These are phyloP conservation scores for Xerocomellus amylosporus DNA, from an alignment of 768 basidiomycete species.

Conservation along the genomic window DNA sequence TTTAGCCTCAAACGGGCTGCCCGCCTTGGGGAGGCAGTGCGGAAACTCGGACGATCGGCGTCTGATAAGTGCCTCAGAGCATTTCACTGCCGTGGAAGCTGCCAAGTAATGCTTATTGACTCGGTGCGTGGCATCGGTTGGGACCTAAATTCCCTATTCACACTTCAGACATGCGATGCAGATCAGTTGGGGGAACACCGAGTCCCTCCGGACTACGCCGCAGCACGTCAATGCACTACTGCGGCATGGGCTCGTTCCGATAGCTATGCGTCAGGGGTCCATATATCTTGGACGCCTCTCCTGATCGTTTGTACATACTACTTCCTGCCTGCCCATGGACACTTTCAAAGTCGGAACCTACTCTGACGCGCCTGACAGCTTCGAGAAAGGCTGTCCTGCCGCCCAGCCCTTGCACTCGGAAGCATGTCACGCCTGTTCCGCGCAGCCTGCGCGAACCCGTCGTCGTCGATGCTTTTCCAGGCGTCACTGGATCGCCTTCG, in stretches of 20 bases:
- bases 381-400: conserved; percentile 22
- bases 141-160: too few species aligned
- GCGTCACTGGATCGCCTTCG: conserved; percentile 6
- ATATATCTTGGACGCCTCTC: not conserved
- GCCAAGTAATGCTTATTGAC: too few species aligned
- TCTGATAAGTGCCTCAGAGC: too few species aligned
- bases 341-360: conserved; percentile 2
- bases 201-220: not conserved
- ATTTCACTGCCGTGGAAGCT: too few species aligned
- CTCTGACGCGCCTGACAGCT: conserved; percentile 1
- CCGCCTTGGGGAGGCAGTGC: too few species aligned
- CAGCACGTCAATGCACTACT: not conserved
- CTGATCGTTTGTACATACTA: not conserved
- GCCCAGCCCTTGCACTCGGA: conserved; percentile 1
- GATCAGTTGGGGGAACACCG: too few species aligned
- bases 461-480: conserved; percentile 7
- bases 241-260: not conserved
- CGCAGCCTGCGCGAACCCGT: not conserved
- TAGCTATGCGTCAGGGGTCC: not conserved
- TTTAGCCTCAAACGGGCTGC: too few species aligned
- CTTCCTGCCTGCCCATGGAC: conserved; percentile 11
- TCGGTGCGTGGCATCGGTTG: too few species aligned
- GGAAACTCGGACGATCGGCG: too few species aligned
- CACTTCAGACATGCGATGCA: too few species aligned
- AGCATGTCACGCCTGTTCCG: not conserved